Evolutionary conservation across 1,284 basidiomycete species (phyloP), one percentile per base, ranked within the genome.

Genomic region (Pascua sp.): DNA sequence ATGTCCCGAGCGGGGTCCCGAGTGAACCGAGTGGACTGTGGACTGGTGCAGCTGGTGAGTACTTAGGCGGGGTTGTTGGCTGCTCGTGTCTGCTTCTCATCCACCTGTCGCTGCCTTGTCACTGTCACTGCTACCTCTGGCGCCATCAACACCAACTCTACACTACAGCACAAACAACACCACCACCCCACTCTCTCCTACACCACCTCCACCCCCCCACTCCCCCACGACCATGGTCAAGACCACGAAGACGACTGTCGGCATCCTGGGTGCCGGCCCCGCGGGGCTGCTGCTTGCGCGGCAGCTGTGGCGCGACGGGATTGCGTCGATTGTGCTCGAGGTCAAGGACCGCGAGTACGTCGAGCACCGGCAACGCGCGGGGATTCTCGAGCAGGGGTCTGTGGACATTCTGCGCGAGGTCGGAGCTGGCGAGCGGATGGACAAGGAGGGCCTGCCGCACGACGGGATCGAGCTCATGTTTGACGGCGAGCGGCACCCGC

Each of bases 291-390:
- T 62, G 1, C 60, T 62, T 47, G 60, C 60, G 11, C 60, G 60
- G 11, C 54, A 59, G 10, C 57, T 62, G 4, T 44, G 43, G 49
- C 44, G 46, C 42, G 57, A 51, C 15, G 60, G 60, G 40, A 59
- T 62, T 37, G 57, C 54, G 16, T 49, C 45, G 43, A 57, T 62
- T 24, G 55, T 62, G 18, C 42, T 62, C 52, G 60, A 62, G 57
- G 43, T 52, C 55, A 62, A 62, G 60, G 57, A 62, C 55, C 60
- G 60, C 40, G 55, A 53, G 52, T 62, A 62, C 57, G 60, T 62
- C 57, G 60, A 62, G 55, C 60, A 62, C 17, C 60, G 60, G 16
- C 60, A 62, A 54, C 60, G 60, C 41, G 60, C 60, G 2, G 60
- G 60, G 13, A 62, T 62, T 17, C 60, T 62, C 18, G 60, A 62